phyloP scores from a whole-genome alignment of 192 early-diverging fungal genomes.

The Coemansia guatemalensis region DNA sequence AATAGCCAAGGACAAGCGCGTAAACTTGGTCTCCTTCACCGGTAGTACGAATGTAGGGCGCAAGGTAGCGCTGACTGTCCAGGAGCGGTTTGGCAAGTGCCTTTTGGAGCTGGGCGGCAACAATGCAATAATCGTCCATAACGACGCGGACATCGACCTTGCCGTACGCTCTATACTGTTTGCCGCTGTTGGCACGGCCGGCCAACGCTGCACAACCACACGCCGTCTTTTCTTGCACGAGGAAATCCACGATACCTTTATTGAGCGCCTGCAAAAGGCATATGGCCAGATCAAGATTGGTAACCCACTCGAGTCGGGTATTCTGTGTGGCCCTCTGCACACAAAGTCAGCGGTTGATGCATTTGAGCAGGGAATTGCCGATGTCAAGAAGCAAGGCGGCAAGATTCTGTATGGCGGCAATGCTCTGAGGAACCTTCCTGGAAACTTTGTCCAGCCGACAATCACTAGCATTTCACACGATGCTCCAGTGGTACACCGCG shows the following conservation, averaged over 20 bases:
- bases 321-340: slow-evolving; percentile 92
- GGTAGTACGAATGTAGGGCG: slow-evolving; percentile 80
- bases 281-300: slow-evolving; percentile 87
- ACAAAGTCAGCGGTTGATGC: slow-evolving; percentile 76
- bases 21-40: slow-evolving; percentile 87
- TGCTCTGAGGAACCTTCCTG: slow-evolving; percentile 64
- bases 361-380: slow-evolving; percentile 72
- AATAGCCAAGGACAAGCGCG: slow-evolving; percentile 67
- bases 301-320: slow-evolving; percentile 77
- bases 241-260: slow-evolving; percentile 80
- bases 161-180: slow-evolving; percentile 85
- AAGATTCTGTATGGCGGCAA: slow-evolving; percentile 83
- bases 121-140: slow-evolving; percentile 91
- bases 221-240: slow-evolving; percentile 89
- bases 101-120: slow-evolving; percentile 94
- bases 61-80: slow-evolving; percentile 76
- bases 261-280: slow-evolving; percentile 75
- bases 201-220: slow-evolving; percentile 94
- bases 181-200: slow-evolving; percentile 94
- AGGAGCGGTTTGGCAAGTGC: slow-evolving; percentile 83
- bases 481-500: slow-evolving; percentile 83
- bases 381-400: slow-evolving; percentile 82
- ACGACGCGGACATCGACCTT: slow-evolving; percentile 88
- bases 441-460: slow-evolving; percentile 93
- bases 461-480: slow-evolving; percentile 77